A percentile compares a stretch with the other conserved stretches of the same genome.
Evolutionary conservation across 1,284 basidiomycete genomes (phyloP).

Genomic region (Violaceomyces palustris): DNA sequence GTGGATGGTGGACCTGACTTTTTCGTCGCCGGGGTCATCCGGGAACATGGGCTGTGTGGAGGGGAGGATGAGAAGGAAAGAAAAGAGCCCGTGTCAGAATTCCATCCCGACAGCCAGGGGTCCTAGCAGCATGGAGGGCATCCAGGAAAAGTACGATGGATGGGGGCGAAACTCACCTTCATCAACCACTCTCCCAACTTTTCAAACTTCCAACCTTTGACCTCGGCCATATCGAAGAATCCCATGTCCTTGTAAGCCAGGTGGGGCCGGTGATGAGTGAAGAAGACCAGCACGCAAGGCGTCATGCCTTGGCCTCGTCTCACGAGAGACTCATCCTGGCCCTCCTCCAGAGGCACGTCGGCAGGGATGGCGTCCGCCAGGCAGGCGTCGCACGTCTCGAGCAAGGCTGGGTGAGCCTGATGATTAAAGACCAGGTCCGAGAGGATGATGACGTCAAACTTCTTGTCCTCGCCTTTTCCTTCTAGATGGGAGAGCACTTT

Average conservation of each 20-base stretch:
- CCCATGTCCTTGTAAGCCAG: constrained; percentile 75
- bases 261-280: constrained; percentile 81
- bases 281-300: constrained; percentile 76
- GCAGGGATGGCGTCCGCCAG: constrained; percentile 36
- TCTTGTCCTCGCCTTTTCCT: constrained; percentile 13
- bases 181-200: constrained; percentile 66
- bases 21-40: constrained; percentile 36
- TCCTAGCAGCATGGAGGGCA: neutral
- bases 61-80: neutral
- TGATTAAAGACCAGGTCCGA: constrained; percentile 82
- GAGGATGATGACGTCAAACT: constrained; percentile 77
- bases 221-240: constrained; percentile 70
- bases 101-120: constrained; percentile 1
- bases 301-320: constrained; percentile 1
- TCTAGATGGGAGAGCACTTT: constrained; percentile 58
- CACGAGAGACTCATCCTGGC: too few species aligned
- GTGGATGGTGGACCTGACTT: constrained; percentile 36
- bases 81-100: neutral
- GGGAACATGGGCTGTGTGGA: constrained; percentile 35
- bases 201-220: constrained; percentile 69
- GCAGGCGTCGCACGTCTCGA: constrained; percentile 66
- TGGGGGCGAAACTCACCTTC: constrained; percentile 56
- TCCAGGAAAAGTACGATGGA: neutral
- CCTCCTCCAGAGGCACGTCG: constrained; percentile 4
- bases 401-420: constrained; percentile 72